Conservation (phyloP, 2,329 filamentous ascomycete genomes). For the Penicillium sp. region DNA sequence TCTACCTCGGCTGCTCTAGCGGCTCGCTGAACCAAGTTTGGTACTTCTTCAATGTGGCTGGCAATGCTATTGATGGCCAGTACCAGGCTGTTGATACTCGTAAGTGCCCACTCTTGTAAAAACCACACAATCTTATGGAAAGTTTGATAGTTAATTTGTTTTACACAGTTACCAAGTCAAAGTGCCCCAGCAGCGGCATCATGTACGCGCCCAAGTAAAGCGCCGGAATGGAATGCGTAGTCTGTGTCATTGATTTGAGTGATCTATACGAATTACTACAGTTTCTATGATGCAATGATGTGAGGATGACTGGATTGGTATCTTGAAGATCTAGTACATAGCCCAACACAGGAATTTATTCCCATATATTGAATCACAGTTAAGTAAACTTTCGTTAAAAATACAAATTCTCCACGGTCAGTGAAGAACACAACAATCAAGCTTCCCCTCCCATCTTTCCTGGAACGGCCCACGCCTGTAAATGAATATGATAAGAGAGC, state of each 20-base stretch:
- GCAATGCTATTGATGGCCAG: slow-evolving; percentile 64
- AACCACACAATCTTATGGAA: neutral
- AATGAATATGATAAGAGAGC: neutral
- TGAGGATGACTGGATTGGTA: slow-evolving; percentile 13
- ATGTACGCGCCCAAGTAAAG: slow-evolving; percentile 67
- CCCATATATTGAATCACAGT: neutral
- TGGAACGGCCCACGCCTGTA: neutral
- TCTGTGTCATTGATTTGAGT: slow-evolving; percentile 9
- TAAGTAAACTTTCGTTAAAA: neutral
- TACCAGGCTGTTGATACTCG: slow-evolving; percentile 63
- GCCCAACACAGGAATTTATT: neutral
- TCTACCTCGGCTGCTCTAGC: slow-evolving; percentile 58
- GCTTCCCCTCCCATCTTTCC: neutral
- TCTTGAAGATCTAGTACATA: slow-evolving; percentile 15
- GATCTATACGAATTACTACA: slow-evolving; percentile 4
- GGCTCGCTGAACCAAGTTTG: slow-evolving; percentile 60
- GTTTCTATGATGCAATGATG: slow-evolving; percentile 3
- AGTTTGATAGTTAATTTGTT: neutral
- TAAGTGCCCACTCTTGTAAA: slow-evolving; percentile 31
- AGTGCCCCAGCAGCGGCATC: slow-evolving; percentile 68
- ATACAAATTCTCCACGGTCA: neutral
- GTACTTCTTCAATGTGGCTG: slow-evolving; percentile 60
- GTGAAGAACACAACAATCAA: neutral
- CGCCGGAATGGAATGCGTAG: neutral
- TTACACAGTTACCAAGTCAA: slow-evolving; percentile 51